A percentile compares a stretch with the other conserved stretches of the same genome.
Conservation (phyloP, 371 early-diverging fungal species). For the Gilbertella persicaria region DNA sequence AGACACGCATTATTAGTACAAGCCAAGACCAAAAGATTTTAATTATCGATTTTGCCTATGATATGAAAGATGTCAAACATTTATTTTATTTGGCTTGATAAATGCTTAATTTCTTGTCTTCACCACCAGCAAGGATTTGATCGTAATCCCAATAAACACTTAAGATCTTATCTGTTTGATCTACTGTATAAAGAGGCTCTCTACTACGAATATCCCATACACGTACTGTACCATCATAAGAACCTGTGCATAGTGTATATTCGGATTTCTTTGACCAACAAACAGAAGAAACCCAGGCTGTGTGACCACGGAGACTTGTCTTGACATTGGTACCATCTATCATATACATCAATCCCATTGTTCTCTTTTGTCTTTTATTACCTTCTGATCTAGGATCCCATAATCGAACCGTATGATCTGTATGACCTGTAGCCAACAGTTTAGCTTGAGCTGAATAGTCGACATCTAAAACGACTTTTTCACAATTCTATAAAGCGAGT, state of each 20-base stretch:
- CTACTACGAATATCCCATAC: slow-evolving; percentile 93
- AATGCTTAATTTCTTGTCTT: slow-evolving; percentile 77
- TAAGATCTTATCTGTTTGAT: slow-evolving; percentile 69
- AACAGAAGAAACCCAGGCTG: slow-evolving; percentile 81
- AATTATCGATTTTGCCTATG: slow-evolving; percentile 76
- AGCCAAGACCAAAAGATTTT: slow-evolving; percentile 76
- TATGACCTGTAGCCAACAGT: slow-evolving; percentile 87
- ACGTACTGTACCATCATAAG: slow-evolving; percentile 86
- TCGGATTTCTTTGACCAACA: slow-evolving; percentile 83
- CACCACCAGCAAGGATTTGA: slow-evolving; percentile 82
- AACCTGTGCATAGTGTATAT: slow-evolving; percentile 77
- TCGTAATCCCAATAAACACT: slow-evolving; percentile 79
- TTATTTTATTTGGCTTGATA: slow-evolving; percentile 51
- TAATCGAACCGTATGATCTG: slow-evolving; percentile 76
- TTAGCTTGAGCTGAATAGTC: slow-evolving; percentile 69
- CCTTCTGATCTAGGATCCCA: slow-evolving; percentile 89
- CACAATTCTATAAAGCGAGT: slow-evolving; percentile 68
- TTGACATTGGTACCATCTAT: slow-evolving; percentile 76
- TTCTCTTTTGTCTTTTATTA: slow-evolving; percentile 26
- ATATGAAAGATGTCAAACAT: slow-evolving; percentile 14
- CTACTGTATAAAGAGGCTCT: slow-evolving; percentile 72
- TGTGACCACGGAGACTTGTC: slow-evolving; percentile 76
- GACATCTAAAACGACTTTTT: slow-evolving; percentile 77
- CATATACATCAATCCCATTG: background rate
- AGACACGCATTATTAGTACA: slow-evolving; percentile 73